Base-by-base conservation (phyloP, 306 rosid genomes). In the Quillaja saponaria region DNA sequence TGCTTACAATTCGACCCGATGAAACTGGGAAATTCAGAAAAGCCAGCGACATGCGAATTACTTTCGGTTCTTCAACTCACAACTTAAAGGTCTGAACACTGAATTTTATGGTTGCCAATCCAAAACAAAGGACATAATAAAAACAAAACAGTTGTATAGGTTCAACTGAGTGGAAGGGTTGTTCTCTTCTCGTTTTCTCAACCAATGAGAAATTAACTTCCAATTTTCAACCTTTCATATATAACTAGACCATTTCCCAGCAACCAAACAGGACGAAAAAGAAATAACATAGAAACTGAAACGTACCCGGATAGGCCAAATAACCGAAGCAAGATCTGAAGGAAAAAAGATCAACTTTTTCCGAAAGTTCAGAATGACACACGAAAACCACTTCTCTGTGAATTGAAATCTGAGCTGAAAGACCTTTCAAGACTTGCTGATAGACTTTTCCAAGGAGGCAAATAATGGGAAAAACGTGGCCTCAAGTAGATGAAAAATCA, bases 301-400 rank as follows among this genome's bases (percentile, higher is more conserved):
- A 55, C 59, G 55, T 33, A 82, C 86, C 82, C 50, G 68, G 61
- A 35, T 6, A 13, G 49, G 60, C 71, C 65, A 10, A 67, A 48
- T 8, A 51, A 7, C 46, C 40, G 78, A 51, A 68, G 75, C 72
- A 81, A 84, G 95, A 87, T 87, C 96, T 78, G 79, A 62, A 6
- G 49, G 59, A 51, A 28, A 37, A 67, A 2, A 14, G 63, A 48
- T n/a, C 51, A 51, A 25, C 35, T 21, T 41, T 25, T 53, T 10
- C 46, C 39, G 49, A 34, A 25, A 61, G 46, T 70, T 34, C 58
- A 25, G 45, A 76, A 70, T 76, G 12, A 6, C 77, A 72, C 65
- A 73, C 49, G 68, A 68, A 64, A 71, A 38, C 69, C 54, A 57
- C 17, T 64, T 39, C 49, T 41, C 17, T 10, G 44, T 3, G 7